A percentile compares a stretch with the other conserved stretches of the same genome.
phyloP scores from a whole-genome alignment of 176 grass and related monocot species.

The Carex kokanica region DNA sequence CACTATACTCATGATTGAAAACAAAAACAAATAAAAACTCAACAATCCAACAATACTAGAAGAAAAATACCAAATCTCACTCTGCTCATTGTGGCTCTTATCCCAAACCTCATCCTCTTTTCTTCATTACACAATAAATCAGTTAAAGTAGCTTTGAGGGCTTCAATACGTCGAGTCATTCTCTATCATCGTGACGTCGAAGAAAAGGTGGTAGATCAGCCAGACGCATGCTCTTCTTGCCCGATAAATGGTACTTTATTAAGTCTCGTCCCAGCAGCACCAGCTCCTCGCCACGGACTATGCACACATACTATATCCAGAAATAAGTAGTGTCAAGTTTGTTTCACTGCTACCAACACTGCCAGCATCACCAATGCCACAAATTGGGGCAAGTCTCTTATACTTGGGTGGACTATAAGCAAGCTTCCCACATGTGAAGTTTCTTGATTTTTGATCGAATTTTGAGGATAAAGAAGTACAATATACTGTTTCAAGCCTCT shows the following conservation, averaged over 20 bases:
- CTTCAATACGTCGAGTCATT: constrained; percentile 23
- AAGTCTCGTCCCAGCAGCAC: constrained; percentile 63
- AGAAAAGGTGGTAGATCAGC: constrained; percentile 28
- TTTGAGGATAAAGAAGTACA: constrained; percentile 7
- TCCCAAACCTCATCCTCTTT: constrained; percentile 10
- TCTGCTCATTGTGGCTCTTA: neutral
- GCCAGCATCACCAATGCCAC: constrained; percentile 33
- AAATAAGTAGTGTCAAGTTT: constrained; percentile 10
- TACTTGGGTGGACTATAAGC: constrained; percentile 31
- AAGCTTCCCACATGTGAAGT: constrained; percentile 34
- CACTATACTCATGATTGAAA: neutral
- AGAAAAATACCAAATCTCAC: neutral
- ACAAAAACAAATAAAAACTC: neutral
- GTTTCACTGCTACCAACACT: constrained; percentile 6
- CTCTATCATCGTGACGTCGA: constrained; percentile 40
- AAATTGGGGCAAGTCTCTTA: constrained; percentile 42
- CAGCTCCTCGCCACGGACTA: constrained; percentile 80
- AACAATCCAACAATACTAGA: neutral
- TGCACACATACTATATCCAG: constrained; percentile 56
- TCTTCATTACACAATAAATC: too few relatives aligned
- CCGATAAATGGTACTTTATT: constrained; percentile 59
- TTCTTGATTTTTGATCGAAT: constrained; percentile 25
- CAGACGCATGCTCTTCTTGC: constrained; percentile 57
- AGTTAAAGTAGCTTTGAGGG: neutral
- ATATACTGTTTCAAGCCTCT: constrained; percentile 22